Evolutionary conservation across 148 eudicot genomes (phyloP), one percentile per base, ranked within the genome.

Genomic region (Pouteria glomerata): DNA sequence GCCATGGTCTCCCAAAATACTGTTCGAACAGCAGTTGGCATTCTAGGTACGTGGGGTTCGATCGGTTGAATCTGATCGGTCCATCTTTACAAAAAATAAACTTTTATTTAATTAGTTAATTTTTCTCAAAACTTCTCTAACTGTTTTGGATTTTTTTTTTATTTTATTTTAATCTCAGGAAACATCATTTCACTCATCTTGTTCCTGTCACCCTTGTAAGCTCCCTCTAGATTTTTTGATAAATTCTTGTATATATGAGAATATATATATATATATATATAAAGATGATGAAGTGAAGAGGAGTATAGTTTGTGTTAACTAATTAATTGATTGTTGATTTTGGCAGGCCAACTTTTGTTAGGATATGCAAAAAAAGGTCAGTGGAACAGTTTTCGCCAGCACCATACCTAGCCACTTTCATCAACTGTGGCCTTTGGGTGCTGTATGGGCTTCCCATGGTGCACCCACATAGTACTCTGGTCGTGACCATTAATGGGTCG

Each of bases 381-480:
- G 98, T 91, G 73, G 98, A 86, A 62, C 89, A 88, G 71, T 95
- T 81, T 85, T 95, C 97, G 12, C 65, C 97, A 35, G 61, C 80
- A 42, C 98, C 98, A 35, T 95, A 95, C 77, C 71, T 95, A 3
- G 96, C 85, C 0, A 85, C 98, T 26, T 78, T 91, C 30, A 69
- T 89, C 44, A 91, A 91, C 76, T 95, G 98, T 65, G 89, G 89
- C 69, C 71, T 95, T 0, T 95, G 97, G 97, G 82, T 88, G 16
- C 57, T 95, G 5, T 95, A 91, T 67, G 98, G 98, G 0, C 82
- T 91, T 24, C 98, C 97, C 0, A 59, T 85, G 76, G 93, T 95
- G 52, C 88, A 85, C 77, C 97, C 98, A 3, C 55, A 91, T 27
- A 86, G 90, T 84, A 45, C 70, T 19, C 79, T 95, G 34, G 90